These are phyloP conservation scores for Lichtheimia corymbifera DNA, from an alignment of 371 early-diverging fungal genomes.

Conservation along the genomic window DNA sequence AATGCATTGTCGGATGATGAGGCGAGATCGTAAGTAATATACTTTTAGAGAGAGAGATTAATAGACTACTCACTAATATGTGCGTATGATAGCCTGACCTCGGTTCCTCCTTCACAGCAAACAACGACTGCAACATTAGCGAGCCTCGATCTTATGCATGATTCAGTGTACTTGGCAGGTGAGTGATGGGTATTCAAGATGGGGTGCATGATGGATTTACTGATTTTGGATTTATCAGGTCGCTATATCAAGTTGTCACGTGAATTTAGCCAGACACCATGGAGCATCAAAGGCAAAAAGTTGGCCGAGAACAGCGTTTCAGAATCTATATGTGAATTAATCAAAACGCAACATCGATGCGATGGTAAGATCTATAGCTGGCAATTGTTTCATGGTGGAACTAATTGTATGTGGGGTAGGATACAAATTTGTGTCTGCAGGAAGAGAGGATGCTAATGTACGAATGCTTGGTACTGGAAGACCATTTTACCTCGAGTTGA, in stretches of 20 bases:
- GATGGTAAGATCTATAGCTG: slow-evolving; percentile 9
- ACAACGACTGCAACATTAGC: slow-evolving; percentile 32
- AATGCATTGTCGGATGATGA: slow-evolving; percentile 48
- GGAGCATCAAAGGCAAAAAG: slow-evolving; percentile 71
- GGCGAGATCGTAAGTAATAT: slow-evolving; percentile 50
- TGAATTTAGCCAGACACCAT: slow-evolving; percentile 88
- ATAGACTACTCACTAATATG: too few relatives aligned
- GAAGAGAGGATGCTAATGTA: slow-evolving; percentile 98
- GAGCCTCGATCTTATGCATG: slow-evolving; percentile 43
- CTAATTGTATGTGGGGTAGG: slow-evolving; percentile 21
- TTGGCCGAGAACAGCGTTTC: slow-evolving; percentile 81
- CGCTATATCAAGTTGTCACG: slow-evolving; percentile 88
- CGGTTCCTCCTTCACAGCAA: slow-evolving; percentile 50
- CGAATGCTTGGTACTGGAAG: slow-evolving; percentile 93
- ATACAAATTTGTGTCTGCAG: slow-evolving; percentile 86
- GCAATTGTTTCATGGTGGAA: neutral
- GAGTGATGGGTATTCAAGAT: neutral
- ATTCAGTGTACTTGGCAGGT: slow-evolving; percentile 57
- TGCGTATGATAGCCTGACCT: slow-evolving; percentile 22
- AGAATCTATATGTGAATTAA: slow-evolving; percentile 69
- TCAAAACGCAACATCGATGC: slow-evolving; percentile 44
- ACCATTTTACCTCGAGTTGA: slow-evolving; percentile 91
- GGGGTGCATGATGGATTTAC: neutral
- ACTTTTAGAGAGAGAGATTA: neutral
- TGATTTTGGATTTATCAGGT: slow-evolving; percentile 31